phyloP scores from a whole-genome alignment of 2,329 filamentous ascomycete genomes.

The Pestalotiopsis sp. region DNA sequence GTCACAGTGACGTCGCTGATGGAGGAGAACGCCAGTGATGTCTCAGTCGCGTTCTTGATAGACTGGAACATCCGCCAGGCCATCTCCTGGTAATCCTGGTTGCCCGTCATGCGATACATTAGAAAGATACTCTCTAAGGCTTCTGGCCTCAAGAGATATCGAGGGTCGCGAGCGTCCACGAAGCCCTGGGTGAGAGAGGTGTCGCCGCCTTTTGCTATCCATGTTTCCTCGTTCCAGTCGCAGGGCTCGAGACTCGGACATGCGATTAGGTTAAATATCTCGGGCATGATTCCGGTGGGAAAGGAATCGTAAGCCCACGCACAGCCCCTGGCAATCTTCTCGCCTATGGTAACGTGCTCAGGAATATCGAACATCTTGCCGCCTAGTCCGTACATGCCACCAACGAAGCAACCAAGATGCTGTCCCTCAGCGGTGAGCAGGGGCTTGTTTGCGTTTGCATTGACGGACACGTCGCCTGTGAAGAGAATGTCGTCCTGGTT shows the following conservation, averaged over 20 bases:
- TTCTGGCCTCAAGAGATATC: constrained; percentile 51
- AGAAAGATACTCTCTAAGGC: constrained; percentile 56
- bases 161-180: constrained; percentile 51
- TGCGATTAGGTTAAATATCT: constrained; percentile 46
- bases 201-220: constrained; percentile 20
- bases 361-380: constrained; percentile 44
- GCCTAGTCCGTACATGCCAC: constrained; percentile 48
- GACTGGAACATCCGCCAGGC: constrained; percentile 55
- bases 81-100: constrained; percentile 45
- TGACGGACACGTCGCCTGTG: constrained; percentile 14
- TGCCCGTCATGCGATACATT: constrained; percentile 52
- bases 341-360: constrained; percentile 46
- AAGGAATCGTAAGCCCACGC: constrained; percentile 58
- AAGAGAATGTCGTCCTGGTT: constrained; percentile 64
- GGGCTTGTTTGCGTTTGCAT: constrained; percentile 24
- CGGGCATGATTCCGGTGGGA: constrained; percentile 59
- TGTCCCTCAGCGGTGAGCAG: constrained; percentile 34
- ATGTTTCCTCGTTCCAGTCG: constrained; percentile 42
- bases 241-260: constrained; percentile 38
- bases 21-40: constrained; percentile 47
- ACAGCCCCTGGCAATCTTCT: constrained; percentile 54
- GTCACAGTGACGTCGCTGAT: constrained; percentile 49
- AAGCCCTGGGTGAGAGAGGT: constrained; percentile 55
- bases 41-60: constrained; percentile 45
- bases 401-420: constrained; percentile 48